phyloP scores from a whole-genome alignment of 1,284 basidiomycete species.

The Acaromyces ingoldii region DNA sequence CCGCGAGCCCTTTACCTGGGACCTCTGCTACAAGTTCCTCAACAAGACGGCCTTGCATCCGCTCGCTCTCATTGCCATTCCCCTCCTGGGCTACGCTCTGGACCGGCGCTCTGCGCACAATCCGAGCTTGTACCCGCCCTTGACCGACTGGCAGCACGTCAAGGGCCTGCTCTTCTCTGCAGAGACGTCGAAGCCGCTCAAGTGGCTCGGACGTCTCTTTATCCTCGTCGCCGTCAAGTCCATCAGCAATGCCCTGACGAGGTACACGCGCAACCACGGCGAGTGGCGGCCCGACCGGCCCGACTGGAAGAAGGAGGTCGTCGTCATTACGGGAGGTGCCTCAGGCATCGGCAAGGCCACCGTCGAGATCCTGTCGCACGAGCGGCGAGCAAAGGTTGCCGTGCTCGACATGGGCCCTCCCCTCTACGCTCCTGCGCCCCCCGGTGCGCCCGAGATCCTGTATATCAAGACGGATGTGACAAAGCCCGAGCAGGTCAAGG shows the following conservation, averaged over 20 bases:
- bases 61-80: conserved; percentile 35
- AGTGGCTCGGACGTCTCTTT: conserved; percentile 31
- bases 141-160: conserved; percentile 12
- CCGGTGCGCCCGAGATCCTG: conserved; percentile 43
- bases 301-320: conserved; percentile 39
- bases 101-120: conserved; percentile 18
- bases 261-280: conserved; percentile 36
- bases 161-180: conserved; percentile 20
- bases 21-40: conserved; percentile 25
- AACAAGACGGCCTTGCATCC: conserved; percentile 33
- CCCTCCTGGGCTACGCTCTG: conserved; percentile 25
- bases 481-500: conserved; percentile 30
- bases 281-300: conserved; percentile 29
- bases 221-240: conserved; percentile 31
- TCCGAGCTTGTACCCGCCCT: conserved; percentile 7
- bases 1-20: conserved; percentile 33
- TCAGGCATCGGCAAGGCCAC: conserved; percentile 47
- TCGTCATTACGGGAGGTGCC: conserved; percentile 48
- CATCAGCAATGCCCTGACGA: conserved; percentile 31
- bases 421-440: conserved; percentile 34
- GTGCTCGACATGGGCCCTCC: conserved; percentile 47
- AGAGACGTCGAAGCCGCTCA: conserved; percentile 17
- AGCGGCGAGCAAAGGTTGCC: conserved; percentile 36
- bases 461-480: conserved; percentile 48
- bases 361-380: conserved; percentile 39